Percentiles rank a stretch among this genome's conserved stretches.
Evolutionary conservation across 2,329 filamentous ascomycete genomes (phyloP).

Genomic region (Alternaria metachromatica): DNA sequence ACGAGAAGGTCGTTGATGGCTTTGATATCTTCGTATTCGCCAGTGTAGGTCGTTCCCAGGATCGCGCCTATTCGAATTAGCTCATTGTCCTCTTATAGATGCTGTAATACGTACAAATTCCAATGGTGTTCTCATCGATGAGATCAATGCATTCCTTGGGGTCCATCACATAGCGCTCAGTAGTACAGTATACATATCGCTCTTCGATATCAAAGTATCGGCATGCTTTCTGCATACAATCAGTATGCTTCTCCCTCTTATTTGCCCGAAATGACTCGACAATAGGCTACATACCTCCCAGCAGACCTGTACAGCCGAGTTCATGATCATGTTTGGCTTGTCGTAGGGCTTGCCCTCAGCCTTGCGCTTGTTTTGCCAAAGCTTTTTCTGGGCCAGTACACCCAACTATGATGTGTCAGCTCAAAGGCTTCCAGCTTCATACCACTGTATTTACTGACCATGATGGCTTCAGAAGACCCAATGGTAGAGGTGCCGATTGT

Average conservation of each 20-base stretch:
- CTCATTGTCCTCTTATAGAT: not conserved
- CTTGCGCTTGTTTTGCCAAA: conserved; percentile 86
- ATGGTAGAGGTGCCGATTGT: conserved; percentile 88
- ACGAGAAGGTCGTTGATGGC: conserved; percentile 86
- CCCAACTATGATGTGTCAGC: conserved; percentile 57
- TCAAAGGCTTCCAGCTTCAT: not conserved
- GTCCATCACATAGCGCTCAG: conserved; percentile 68
- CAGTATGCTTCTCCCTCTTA: not conserved
- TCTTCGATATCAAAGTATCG: conserved; percentile 94
- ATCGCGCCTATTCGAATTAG: conserved; percentile 62
- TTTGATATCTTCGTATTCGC: conserved; percentile 91
- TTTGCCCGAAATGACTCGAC: no score
- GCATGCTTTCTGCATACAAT: conserved; percentile 61
- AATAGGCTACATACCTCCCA: conserved; percentile 66
- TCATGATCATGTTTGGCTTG: conserved; percentile 93
- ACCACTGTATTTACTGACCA: conserved; percentile 18
- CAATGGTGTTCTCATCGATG: conserved; percentile 77
- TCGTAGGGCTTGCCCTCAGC: conserved; percentile 82
- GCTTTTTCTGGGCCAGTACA: conserved; percentile 91
- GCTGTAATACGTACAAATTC: conserved; percentile 67
- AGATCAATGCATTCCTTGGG: conserved; percentile 67
- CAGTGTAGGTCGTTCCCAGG: conserved; percentile 91
- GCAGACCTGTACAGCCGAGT: conserved; percentile 92
- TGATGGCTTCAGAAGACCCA: conserved; percentile 84
- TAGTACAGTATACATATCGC: conserved; percentile 72